Percentiles rank a stretch among this genome's conserved stretches.
Evolutionary conservation across 2,329 filamentous ascomycete genomes (phyloP).

Genomic region (Arthrobotrys sphaeroides): DNA sequence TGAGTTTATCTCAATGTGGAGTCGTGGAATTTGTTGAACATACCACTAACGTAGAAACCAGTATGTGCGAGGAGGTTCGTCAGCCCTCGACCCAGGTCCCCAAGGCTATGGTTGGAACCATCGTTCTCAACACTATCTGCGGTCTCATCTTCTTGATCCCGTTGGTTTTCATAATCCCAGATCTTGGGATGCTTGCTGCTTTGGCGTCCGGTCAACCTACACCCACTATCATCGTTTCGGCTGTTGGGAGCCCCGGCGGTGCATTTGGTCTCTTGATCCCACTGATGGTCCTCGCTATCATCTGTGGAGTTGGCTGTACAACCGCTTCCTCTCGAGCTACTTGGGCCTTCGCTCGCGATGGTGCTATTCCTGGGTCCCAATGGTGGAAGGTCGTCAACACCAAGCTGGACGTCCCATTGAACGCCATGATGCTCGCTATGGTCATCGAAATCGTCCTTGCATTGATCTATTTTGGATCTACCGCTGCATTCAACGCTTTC

Average conservation of each 20-base stretch:
- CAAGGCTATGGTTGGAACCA: constrained; percentile 75
- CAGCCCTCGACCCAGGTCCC: constrained; percentile 74
- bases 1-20: constrained; percentile 62
- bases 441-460: constrained; percentile 71
- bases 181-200: constrained; percentile 67
- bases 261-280: constrained; percentile 72
- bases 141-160: constrained; percentile 76
- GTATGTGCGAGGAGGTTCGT: constrained; percentile 78
- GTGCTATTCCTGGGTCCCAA: constrained; percentile 72
- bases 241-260: constrained; percentile 70
- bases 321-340: constrained; percentile 74
- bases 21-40: constrained; percentile 19
- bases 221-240: constrained; percentile 71
- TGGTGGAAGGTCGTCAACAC: constrained; percentile 71
- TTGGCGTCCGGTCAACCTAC: constrained; percentile 71
- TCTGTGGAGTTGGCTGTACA: constrained; percentile 75
- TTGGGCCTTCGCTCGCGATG: constrained; percentile 76
- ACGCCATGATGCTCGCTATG: constrained; percentile 78
- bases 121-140: constrained; percentile 73
- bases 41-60: constrained; percentile 58
- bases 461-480: constrained; percentile 75
- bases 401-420: constrained; percentile 72
- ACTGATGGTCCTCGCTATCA: constrained; percentile 72
- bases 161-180: constrained; percentile 74
- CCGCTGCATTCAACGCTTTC: constrained; percentile 77